Conservation (phyloP, 305 asterid species). For the Fraxinus paxiana region DNA sequence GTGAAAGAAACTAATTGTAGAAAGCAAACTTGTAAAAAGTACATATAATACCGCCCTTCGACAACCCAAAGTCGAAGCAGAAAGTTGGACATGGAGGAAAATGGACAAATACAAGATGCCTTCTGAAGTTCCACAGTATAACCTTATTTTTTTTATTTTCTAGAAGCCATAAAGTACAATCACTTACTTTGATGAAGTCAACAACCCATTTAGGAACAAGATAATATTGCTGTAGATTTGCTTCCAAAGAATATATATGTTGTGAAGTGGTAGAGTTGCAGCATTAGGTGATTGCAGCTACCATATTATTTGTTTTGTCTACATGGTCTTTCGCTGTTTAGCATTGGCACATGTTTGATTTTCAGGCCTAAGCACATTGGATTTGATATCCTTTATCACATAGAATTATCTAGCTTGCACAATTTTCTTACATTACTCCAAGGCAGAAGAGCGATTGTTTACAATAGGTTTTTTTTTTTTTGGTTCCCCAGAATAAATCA, state of each 20-base stretch:
- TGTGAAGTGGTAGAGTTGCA: conserved; percentile 9
- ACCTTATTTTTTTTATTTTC: background rate
- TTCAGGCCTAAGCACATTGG: background rate
- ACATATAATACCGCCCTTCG: background rate
- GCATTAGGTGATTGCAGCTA: conserved; percentile 14
- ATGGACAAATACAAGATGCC: conserved; percentile 7
- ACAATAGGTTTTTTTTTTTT: conserved; percentile 3
- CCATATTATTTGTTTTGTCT: background rate
- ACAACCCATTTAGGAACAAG: background rate
- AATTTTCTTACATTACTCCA: conserved; percentile 13
- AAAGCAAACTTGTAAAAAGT: conserved; percentile 10
- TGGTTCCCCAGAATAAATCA: background rate
- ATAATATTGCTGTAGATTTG: background rate
- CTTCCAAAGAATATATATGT: conserved; percentile 16
- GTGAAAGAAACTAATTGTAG: conserved; percentile 3
- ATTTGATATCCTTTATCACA: background rate
- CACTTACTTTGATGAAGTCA: conserved; percentile 5
- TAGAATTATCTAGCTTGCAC: background rate
- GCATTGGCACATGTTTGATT: background rate
- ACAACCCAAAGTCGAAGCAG: background rate
- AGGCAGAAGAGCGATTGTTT: background rate
- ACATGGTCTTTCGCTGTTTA: conserved; percentile 4
- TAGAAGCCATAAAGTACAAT: background rate
- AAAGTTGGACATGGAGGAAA: conserved; percentile 15
- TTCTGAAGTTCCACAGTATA: background rate